Base-by-base conservation (phyloP, 345 rosid species). In the Eucalyptus lansdowneana region DNA sequence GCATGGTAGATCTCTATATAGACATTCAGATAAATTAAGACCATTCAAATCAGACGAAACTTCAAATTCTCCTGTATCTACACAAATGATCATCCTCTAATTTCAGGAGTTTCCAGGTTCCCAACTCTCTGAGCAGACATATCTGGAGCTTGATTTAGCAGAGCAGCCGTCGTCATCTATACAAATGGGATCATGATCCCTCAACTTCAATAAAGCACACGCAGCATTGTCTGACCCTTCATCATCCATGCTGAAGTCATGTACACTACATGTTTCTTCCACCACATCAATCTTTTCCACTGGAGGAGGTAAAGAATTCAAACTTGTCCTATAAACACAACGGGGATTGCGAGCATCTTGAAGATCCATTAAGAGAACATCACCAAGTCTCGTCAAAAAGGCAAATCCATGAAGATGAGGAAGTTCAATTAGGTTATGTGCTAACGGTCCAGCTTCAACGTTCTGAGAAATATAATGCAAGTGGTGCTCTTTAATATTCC, bases 211-310 rank as follows among this genome's bases (percentile, higher is more conserved):
- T 91, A 98, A 94, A 91, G 99, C 99, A 92, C 95, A 93, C 50
- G 96, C 99, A 93, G 97, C 99, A 95, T 97, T 98, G 91, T 95
- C 95, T 90, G 94, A 94, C 89, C 99, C 97, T 90, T 97, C 99
- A 94, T 98, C 99, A 65, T 96, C 99, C 91, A 94, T 93, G 40
- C 69, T 45, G 37, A 86, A 50, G 92, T 98, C 99, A 92, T 94
- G 95, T 89, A 92, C 93, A 89, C 93, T 92, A 90, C 93, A 95
- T 40, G 96, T 91, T 90, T 97, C 99, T 90, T 97, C 99, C 88
- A 91, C 92, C 94, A 88, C 93, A 93, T 92, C 93, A 80, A 95
- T 95, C 93, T 98, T 95, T 88, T 94, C 97, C 89, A 94, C 89
- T 80, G 95, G 87, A 89, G 94, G 90, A 34, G 95, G 94, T 90